These are phyloP conservation scores for Fraxinus dipetala DNA, from an alignment of 305 asterid genomes.

Conservation along the genomic window DNA sequence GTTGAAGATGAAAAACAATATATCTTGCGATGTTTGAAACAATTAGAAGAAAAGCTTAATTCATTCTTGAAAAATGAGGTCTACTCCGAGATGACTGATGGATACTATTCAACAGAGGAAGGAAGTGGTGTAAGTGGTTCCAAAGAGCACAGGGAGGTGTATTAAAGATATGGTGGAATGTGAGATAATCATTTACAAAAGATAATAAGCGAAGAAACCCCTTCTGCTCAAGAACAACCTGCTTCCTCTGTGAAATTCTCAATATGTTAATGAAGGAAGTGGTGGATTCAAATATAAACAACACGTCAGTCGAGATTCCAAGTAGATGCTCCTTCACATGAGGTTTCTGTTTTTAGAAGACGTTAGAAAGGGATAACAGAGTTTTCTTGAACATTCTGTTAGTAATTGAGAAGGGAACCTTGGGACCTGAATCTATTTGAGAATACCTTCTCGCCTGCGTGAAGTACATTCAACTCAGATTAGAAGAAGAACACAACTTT, in stretches of 20 bases:
- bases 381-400: slow-evolving; percentile 43
- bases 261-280: slow-evolving; percentile 22
- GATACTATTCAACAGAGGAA: slow-evolving; percentile 26
- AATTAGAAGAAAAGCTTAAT: slow-evolving; percentile 42
- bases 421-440: slow-evolving; percentile 36
- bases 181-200: slow-evolving; percentile 17
- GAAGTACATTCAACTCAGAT: slow-evolving; percentile 39
- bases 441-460: slow-evolving; percentile 45
- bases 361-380: slow-evolving; percentile 45
- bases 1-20: slow-evolving; percentile 42
- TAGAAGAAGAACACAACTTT: slow-evolving; percentile 18
- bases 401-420: slow-evolving; percentile 44
- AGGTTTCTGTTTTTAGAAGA: slow-evolving; percentile 41
- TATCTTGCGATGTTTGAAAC: slow-evolving; percentile 36
- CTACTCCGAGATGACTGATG: slow-evolving; percentile 8
- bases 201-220: slow-evolving; percentile 14
- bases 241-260: background rate
- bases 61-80: slow-evolving; percentile 28
- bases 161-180: slow-evolving; percentile 28
- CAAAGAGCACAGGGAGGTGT: slow-evolving; percentile 7
- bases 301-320: slow-evolving; percentile 22
- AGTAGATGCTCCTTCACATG: slow-evolving; percentile 30
- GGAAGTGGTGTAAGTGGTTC: slow-evolving; percentile 24
- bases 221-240: slow-evolving; percentile 21
- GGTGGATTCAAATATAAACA: background rate